A percentile compares a stretch with the other conserved stretches of the same genome.
phyloP scores from a whole-genome alignment of 106 monocot genomes.

The Dendrobium catenatum region DNA sequence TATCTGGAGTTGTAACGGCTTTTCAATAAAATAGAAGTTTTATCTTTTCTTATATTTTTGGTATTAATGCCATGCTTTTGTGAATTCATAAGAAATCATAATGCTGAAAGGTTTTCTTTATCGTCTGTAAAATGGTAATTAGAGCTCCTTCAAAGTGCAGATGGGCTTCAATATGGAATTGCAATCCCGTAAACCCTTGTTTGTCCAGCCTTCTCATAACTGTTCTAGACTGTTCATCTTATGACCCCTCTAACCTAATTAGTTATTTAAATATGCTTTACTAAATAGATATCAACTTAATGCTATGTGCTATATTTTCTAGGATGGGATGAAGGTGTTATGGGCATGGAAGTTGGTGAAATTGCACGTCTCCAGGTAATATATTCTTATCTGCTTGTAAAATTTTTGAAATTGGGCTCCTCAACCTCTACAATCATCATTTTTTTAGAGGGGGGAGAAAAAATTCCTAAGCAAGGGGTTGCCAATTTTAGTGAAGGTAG shows the following conservation, averaged over 20 bases:
- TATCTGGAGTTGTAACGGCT: no score
- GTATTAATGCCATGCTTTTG: no score
- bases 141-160: no score
- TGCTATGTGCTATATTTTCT: background rate
- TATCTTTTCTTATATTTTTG: no score
- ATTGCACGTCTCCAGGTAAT: conserved; percentile 66
- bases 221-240: background rate
- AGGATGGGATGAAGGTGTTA: conserved; percentile 91
- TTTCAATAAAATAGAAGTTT: no score
- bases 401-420: background rate
- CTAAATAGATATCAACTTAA: background rate
- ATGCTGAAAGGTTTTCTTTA: no score
- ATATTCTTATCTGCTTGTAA: background rate
- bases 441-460: no score
- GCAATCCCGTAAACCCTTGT: background rate
- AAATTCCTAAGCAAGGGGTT: no score
- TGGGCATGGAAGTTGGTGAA: conserved; percentile 81
- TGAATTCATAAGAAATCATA: no score
- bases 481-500: no score
- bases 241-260: background rate
- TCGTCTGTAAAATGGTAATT: no score
- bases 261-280: background rate
- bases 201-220: background rate
- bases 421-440: background rate
- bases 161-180: background rate